Evolutionary conservation across 31 red algal species (phyloP), one percentile per base, ranked within the genome.

Genomic region (Odonthalia washingtoniensis): DNA sequence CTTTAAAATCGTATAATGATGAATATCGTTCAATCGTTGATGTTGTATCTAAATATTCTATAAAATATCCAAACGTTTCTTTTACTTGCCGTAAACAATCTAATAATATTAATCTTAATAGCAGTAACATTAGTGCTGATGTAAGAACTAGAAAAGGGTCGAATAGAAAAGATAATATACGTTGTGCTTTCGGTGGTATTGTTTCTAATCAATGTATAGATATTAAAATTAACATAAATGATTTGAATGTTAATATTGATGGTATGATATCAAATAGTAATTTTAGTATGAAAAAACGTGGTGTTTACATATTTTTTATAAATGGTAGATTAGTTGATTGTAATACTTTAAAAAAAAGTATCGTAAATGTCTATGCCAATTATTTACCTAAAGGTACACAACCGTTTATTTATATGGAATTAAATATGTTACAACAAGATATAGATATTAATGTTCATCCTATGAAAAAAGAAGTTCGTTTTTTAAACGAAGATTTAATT

Each of bases 1-100:
- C 89, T 12, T 35, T 92, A 1, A 74, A 72, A 2, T 72, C 77
- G 17, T 32, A 86, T 21, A 82, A 81, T 3, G 97, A 99, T 39
- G 94, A 99, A 63, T 99, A 99, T 70, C 97, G 97, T 1, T 67
- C 87, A 46, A 92, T 96, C 73, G 89, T 96, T 40, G 92, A 94
- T 46, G 87, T 99, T 24, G 84, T 99, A 4, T 49, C 82, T 24
- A 74, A 83, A 26, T 99, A 96, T 70, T 75, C 94, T 34, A 81
- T 99, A 45, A 80, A 83, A 18, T 94, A 96, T 75, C 80, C 91
- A n/a, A 39, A 93, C 0, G 87, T 96, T 2, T 52, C 94, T 63
- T 92, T 99, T 86, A 43, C 79, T 27, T 94, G 83, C 36, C 95
- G 90, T 66, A 38, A 73, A n/a, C 84, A 87, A 49, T 53, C 46